phyloP scores from a whole-genome alignment of 225 moss, liverwort and hornwort species.

The Neckera pumila region DNA sequence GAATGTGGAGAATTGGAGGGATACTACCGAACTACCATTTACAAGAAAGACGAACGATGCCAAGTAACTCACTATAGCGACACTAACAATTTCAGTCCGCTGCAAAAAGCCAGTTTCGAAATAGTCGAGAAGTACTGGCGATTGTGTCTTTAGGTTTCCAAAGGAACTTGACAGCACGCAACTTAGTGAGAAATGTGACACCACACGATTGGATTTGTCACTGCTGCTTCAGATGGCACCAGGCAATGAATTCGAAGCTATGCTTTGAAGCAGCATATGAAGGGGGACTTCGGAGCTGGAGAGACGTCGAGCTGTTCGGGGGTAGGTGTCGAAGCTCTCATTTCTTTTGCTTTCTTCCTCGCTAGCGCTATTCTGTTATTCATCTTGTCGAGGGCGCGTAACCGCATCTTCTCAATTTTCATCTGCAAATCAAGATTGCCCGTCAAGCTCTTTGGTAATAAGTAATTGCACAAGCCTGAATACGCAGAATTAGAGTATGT shows the following conservation, averaged over 20 bases:
- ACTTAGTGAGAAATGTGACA: neutral
- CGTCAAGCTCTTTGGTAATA: neutral
- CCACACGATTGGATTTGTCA: neutral
- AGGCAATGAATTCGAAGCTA: neutral
- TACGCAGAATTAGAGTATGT: neutral
- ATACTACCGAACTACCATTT: neutral
- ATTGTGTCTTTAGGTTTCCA: neutral
- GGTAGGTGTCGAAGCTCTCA: conserved; percentile 3
- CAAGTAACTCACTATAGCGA: neutral
- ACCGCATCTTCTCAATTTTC: conserved; percentile 22
- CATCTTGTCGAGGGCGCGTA: conserved; percentile 13
- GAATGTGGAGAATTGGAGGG: neutral
- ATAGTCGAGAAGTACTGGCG: neutral
- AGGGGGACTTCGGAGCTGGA: neutral
- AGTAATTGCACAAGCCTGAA: neutral
- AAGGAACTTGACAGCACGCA: neutral
- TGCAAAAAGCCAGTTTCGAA: neutral
- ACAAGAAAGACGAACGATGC: neutral
- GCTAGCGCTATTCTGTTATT: conserved; percentile 3
- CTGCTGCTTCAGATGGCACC: neutral
- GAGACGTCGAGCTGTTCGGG: neutral
- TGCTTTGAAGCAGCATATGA: conserved; percentile 19
- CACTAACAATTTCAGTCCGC: neutral
- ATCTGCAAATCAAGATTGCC: neutral
- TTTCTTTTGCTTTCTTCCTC: conserved; percentile 22